Percentiles rank a stretch among this genome's conserved stretches.
These are phyloP conservation scores for Sphaerulina musiva DNA, from an alignment of 2,329 filamentous ascomycete species.

Conservation along the genomic window DNA sequence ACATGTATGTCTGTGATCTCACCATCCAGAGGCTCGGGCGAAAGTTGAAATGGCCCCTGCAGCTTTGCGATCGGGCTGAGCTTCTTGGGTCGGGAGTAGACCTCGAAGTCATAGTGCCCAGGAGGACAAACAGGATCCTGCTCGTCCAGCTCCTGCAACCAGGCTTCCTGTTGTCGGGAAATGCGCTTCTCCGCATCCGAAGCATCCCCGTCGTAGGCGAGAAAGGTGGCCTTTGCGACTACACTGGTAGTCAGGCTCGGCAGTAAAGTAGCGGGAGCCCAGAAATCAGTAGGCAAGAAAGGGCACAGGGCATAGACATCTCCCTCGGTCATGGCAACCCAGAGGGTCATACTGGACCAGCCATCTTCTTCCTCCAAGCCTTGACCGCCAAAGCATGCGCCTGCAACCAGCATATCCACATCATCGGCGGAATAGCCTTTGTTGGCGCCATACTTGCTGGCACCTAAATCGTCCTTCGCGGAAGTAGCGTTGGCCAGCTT, in stretches of 20 bases:
- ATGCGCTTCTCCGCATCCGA: slow-evolving; percentile 41
- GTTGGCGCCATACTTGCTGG: slow-evolving; percentile 65
- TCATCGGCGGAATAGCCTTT: slow-evolving; percentile 82
- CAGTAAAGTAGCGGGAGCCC: slow-evolving; percentile 62
- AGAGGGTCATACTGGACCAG: slow-evolving; percentile 94
- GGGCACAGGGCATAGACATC: slow-evolving; percentile 92
- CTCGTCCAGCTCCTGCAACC: slow-evolving; percentile 40
- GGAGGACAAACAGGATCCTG: slow-evolving; percentile 17
- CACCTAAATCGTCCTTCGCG: slow-evolving; percentile 74
- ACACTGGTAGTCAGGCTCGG: slow-evolving; percentile 78
- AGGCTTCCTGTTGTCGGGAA: slow-evolving; percentile 51
- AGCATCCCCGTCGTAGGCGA: slow-evolving; percentile 38
- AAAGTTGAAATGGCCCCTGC: slow-evolving; percentile 56
- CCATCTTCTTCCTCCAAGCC: slow-evolving; percentile 53
- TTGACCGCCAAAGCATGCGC: slow-evolving; percentile 77
- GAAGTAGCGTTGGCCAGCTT: slow-evolving; percentile 80
- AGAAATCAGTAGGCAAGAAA: slow-evolving; percentile 79
- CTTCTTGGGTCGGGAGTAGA: slow-evolving; percentile 50
- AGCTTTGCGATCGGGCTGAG: slow-evolving; percentile 53
- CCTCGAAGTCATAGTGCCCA: slow-evolving; percentile 44
- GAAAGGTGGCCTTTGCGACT: slow-evolving; percentile 58
- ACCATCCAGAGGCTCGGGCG: slow-evolving; percentile 46
- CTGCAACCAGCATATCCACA: slow-evolving; percentile 89
- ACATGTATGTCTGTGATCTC: slow-evolving; percentile 57
- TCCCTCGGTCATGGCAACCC: slow-evolving; percentile 90